Conservation (phyloP, 805 yeast species). For the Metschnikowia gelsemii region DNA sequence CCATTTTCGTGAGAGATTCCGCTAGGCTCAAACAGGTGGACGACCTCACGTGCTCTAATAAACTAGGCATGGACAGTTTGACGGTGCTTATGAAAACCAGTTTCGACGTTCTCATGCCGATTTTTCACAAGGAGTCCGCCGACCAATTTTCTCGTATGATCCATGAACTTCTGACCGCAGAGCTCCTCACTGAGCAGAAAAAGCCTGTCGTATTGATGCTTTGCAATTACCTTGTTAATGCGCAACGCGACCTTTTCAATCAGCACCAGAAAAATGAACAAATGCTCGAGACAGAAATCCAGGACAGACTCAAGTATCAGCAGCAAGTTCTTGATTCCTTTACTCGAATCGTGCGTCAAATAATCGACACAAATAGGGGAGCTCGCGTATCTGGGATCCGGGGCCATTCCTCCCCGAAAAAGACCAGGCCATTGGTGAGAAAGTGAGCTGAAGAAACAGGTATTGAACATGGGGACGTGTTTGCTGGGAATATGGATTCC, state of each 20-base stretch:
- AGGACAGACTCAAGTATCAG: slow-evolving; percentile 16
- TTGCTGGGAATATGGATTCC: too few relatives aligned
- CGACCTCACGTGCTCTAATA: slow-evolving; percentile 10
- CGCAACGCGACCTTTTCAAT: slow-evolving; percentile 12
- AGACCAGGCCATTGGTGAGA: background rate
- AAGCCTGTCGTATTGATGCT: slow-evolving; percentile 8
- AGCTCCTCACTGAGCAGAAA: slow-evolving; percentile 5
- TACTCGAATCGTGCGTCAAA: slow-evolving; percentile 11
- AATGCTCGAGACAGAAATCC: slow-evolving; percentile 14
- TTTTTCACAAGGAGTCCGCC: slow-evolving; percentile 16
- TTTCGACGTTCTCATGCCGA: slow-evolving; percentile 14
- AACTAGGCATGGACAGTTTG: slow-evolving; percentile 11
- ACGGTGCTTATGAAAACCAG: slow-evolving; percentile 11
- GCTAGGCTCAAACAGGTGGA: background rate
- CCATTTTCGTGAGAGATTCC: background rate
- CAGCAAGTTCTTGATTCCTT: slow-evolving; percentile 17
- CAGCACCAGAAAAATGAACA: slow-evolving; percentile 15
- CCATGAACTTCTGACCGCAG: slow-evolving; percentile 9
- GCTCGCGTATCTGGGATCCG: slow-evolving; percentile 11
- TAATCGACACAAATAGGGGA: slow-evolving; percentile 12
- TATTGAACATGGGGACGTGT: too few relatives aligned
- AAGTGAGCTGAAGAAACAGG: too few relatives aligned
- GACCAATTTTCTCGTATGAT: slow-evolving; percentile 13
- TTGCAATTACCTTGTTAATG: slow-evolving; percentile 12
- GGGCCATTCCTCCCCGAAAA: slow-evolving; percentile 14